Evolutionary conservation across 1,284 basidiomycete genomes (phyloP).

Genomic region (Malassezia obtusa): DNA sequence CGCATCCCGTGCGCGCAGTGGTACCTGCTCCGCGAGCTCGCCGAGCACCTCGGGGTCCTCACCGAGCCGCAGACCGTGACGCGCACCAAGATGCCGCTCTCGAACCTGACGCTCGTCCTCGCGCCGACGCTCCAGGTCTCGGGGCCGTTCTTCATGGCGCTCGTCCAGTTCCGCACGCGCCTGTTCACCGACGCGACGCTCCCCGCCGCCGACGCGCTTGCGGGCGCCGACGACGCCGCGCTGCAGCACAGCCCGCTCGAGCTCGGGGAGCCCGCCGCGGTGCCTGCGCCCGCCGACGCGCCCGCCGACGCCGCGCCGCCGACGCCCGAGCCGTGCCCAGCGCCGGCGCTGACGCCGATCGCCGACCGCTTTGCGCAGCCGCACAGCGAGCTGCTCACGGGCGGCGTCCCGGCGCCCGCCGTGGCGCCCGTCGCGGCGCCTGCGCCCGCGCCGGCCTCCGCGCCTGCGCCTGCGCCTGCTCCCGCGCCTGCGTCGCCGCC

Average conservation of each 20-base stretch:
- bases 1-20: constrained; percentile 30
- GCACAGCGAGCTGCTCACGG: neutral
- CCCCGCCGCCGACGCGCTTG: neutral
- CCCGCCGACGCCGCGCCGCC: neutral
- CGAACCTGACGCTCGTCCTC: constrained; percentile 37
- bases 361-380: neutral
- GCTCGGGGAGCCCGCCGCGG: neutral
- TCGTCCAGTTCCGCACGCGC: constrained; percentile 23
- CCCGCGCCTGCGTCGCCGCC: no score
- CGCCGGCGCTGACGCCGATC: neutral
- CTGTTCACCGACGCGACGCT: constrained; percentile 20
- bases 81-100: constrained; percentile 40
- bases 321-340: neutral
- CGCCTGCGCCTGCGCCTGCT: no score
- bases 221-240: no score
- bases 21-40: constrained; percentile 41
- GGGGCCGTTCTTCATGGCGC: constrained; percentile 24
- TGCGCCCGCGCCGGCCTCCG: no score
- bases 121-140: constrained; percentile 41
- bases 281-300: neutral
- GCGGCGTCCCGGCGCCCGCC: no score
- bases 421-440: no score
- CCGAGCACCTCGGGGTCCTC: constrained; percentile 28
- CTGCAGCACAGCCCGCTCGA: no score
- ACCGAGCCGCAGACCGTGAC: constrained; percentile 19